Evolutionary conservation across 768 basidiomycete genomes (phyloP).

Genomic region (Ephemerocybe angulata): DNA sequence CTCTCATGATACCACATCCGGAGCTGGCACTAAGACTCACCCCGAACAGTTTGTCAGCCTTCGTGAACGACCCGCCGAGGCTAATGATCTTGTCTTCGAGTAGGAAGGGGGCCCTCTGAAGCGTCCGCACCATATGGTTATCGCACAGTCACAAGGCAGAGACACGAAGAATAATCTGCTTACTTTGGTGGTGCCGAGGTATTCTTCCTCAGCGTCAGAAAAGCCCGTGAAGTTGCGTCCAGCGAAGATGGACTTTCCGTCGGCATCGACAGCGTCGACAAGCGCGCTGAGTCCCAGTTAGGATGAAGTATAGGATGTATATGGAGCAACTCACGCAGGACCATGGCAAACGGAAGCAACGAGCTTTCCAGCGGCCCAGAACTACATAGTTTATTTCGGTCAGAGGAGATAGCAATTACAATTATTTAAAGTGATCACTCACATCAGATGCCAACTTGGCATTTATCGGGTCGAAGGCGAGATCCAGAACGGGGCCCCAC

Average conservation of each 20-base stretch:
- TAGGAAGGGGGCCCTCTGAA: conserved; percentile 65
- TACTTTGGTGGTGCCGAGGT: too few species aligned
- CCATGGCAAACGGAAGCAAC: conserved; percentile 79
- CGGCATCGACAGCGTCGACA: conserved; percentile 49
- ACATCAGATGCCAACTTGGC: conserved; percentile 56
- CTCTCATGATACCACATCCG: too few species aligned
- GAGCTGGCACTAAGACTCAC: too few species aligned
- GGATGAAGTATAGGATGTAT: too few species aligned
- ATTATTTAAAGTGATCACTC: too few species aligned
- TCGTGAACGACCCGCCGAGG: conserved; percentile 66
- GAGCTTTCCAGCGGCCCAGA: conserved; percentile 63
- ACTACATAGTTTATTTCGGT: too few species aligned
- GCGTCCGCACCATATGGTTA: conserved; percentile 35
- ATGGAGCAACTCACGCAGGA: conserved; percentile 64
- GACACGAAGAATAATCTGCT: too few species aligned
- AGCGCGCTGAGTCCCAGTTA: conserved; percentile 45
- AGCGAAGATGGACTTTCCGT: conserved; percentile 62
- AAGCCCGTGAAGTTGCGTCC: conserved; percentile 62
- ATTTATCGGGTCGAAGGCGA: conserved; percentile 54
- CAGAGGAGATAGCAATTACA: too few species aligned
- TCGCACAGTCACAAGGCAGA: too few species aligned
- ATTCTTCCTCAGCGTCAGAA: conserved; percentile 67
- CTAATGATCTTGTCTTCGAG: conserved; percentile 61
- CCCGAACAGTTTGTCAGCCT: conserved; percentile 52
- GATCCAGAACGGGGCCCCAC: conserved; percentile 73